Evolutionary conservation across 2,329 filamentous ascomycete genomes (phyloP), one percentile per base, ranked within the genome.

Genomic region (Alternaria gaisen): DNA sequence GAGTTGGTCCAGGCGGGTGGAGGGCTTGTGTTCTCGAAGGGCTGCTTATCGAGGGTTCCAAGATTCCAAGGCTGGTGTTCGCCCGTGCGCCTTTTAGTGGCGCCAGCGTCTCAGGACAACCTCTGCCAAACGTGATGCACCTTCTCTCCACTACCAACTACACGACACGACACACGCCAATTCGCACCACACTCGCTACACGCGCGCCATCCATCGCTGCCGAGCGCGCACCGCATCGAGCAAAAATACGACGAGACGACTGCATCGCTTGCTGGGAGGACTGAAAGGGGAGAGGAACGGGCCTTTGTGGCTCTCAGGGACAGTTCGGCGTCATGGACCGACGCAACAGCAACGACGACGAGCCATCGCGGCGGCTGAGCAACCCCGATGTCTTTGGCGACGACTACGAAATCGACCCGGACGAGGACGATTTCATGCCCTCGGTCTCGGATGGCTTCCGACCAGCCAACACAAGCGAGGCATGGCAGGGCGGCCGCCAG

Each of bases 321-420:
- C 68, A 60, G 60, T 67, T 58, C 64, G 65, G 67, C 74, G 77
- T 73, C 54, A 80, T 80, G 79, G 72, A 77, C 52, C 72, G 75
- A 71, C 77, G 74, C 66, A 75, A 72, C 63, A 72, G 65, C 70
- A 65, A 72, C 67, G 64, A 72, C 57, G 68, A 72, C 69, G 67
- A 68, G 64, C 65, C 69, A 53, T 69, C 69, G 51, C 67, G 48
- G 42, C 77, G 75, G 62, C 66, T 67, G 59, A 64, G 51, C 59
- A 79, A 77, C 58, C 69, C 73, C 53, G 78, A 84, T 72, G 78
- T 84, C 56, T 84, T 84, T 65, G 81, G 80, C 72, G 83, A 84
- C 70, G 81, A 83, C 62, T 80, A 78, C 66, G 82, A 82, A 63
- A 69, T 82, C 54, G 77, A 79, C 32, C 63, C 72, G 12, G 71